Percentiles rank a stretch among this genome's conserved stretches.
phyloP scores from a whole-genome alignment of 2,329 filamentous ascomycete species.

The Rhynchosporium secalis region DNA sequence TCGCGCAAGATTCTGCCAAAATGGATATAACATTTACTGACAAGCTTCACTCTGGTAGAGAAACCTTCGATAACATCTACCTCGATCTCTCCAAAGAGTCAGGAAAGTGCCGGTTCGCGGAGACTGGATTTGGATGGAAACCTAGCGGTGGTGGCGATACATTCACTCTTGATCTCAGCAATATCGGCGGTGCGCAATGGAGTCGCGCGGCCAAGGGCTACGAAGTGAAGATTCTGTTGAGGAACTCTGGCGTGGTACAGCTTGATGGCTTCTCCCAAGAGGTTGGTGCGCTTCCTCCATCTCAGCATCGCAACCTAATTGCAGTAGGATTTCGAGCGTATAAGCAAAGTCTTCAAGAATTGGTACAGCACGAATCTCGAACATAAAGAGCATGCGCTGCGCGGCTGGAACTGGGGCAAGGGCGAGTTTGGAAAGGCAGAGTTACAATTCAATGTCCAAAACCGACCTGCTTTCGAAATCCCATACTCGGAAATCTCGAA shows the following conservation, averaged over 20 bases:
- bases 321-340: constrained; percentile 77
- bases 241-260: constrained; percentile 83
- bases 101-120: constrained; percentile 92
- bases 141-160: constrained; percentile 83
- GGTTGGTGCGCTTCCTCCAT: constrained; percentile 43
- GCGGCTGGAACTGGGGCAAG: constrained; percentile 99
- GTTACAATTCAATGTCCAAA: constrained; percentile 94
- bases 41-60: constrained; percentile 46
- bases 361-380: constrained; percentile 96
- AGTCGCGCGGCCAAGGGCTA: constrained; percentile 89
- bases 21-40: constrained; percentile 21
- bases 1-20: background rate
- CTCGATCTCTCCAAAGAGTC: constrained; percentile 91
- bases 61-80: constrained; percentile 97
- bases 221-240: constrained; percentile 87
- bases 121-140: constrained; percentile 95
- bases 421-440: constrained; percentile 95
- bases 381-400: constrained; percentile 87
- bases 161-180: constrained; percentile 86
- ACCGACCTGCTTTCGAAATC: constrained; percentile 92
- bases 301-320: constrained; percentile 22
- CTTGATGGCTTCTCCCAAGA: constrained; percentile 94
- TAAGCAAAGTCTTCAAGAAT: constrained; percentile 92
- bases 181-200: constrained; percentile 89
- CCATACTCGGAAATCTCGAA: constrained; percentile 97